Conservation (phyloP, 2,329 filamentous ascomycete genomes). For the Calonectria leucothoes region DNA sequence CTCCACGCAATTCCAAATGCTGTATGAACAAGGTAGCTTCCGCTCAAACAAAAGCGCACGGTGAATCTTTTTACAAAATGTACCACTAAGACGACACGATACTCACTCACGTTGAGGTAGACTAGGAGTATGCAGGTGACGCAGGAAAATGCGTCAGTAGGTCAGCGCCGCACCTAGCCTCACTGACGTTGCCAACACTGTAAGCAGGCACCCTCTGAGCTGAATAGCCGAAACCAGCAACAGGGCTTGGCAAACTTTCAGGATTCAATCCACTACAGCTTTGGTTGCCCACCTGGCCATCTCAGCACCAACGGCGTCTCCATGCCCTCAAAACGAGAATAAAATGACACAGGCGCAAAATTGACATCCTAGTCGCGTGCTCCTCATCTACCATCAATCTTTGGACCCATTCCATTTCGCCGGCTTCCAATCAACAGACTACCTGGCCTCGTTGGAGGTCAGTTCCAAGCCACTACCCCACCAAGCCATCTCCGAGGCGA, state of each 20-base stretch:
- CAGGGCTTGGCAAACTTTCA: not conserved
- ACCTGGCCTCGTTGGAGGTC: not conserved
- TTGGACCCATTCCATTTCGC: not conserved
- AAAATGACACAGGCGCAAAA: not conserved
- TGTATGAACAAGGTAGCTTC: not conserved
- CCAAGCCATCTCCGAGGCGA: constrained; percentile 23
- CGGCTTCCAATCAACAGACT: not conserved
- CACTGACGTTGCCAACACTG: not conserved
- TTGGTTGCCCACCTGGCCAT: not conserved
- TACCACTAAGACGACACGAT: not conserved
- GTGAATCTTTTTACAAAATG: not conserved
- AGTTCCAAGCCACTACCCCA: constrained; percentile 26
- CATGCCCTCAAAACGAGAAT: not conserved
- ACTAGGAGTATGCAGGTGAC: not conserved
- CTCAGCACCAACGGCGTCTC: not conserved
- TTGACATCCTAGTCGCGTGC: not conserved
- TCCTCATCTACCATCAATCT: not conserved
- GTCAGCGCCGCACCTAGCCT: not conserved
- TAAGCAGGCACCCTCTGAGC: not conserved
- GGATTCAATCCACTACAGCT: not conserved
- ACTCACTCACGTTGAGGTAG: not conserved
- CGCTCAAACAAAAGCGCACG: no score
- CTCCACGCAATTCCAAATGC: not conserved
- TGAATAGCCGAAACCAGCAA: constrained; percentile 6
- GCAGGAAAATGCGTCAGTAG: not conserved